Evolutionary conservation across 352 stramenopile species (phyloP).

Genomic region (Pythium pectinolyticum): DNA sequence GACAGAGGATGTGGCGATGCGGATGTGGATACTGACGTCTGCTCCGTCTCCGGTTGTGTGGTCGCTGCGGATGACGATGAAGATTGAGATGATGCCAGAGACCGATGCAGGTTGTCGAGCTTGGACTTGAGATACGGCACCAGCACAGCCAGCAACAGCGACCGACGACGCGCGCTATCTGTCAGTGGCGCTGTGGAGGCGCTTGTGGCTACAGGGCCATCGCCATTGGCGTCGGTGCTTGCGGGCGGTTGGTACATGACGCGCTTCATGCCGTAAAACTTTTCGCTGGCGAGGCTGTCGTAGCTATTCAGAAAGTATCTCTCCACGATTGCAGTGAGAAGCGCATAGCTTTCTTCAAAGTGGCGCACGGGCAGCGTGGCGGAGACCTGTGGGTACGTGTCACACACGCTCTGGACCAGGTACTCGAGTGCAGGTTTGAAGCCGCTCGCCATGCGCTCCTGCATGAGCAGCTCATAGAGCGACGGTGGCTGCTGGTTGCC

Average conservation of each 20-base stretch:
- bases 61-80: background rate
- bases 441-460: slow-evolving; percentile 75
- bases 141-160: slow-evolving; percentile 63
- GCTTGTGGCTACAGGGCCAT: background rate
- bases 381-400: slow-evolving; percentile 71
- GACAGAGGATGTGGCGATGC: no score
- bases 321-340: slow-evolving; percentile 61
- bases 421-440: slow-evolving; percentile 82
- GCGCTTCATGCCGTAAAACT: slow-evolving; percentile 87
- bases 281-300: slow-evolving; percentile 75
- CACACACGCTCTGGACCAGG: slow-evolving; percentile 63
- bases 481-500: slow-evolving; percentile 43
- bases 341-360: slow-evolving; percentile 79
- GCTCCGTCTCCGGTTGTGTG: background rate
- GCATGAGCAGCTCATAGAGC: slow-evolving; percentile 87
- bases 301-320: slow-evolving; percentile 76
- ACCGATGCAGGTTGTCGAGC: slow-evolving; percentile 61
- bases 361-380: slow-evolving; percentile 51
- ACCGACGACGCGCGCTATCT: slow-evolving; percentile 41
- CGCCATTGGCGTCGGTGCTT: background rate
- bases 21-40: background rate
- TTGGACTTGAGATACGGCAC: slow-evolving; percentile 82
- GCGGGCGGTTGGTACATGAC: slow-evolving; percentile 42
- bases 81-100: slow-evolving; percentile 35
- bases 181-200: slow-evolving; percentile 44